Percentiles rank a stretch among this genome's conserved stretches.
phyloP scores from a whole-genome alignment of 2,329 filamentous ascomycete genomes.

The Teratosphaeria pseudoeucalypti region DNA sequence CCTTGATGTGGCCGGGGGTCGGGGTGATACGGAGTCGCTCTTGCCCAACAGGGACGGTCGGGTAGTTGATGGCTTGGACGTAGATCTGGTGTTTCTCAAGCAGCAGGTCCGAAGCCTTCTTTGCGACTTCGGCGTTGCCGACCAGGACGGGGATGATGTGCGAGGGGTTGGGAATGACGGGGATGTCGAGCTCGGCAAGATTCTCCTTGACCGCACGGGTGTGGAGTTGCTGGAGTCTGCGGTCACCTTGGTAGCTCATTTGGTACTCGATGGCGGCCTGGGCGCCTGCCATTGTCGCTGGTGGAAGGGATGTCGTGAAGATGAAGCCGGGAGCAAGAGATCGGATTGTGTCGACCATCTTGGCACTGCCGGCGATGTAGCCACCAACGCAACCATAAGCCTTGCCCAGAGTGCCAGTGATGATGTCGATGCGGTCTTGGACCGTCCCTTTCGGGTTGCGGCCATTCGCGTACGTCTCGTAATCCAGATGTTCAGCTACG shows the following conservation, averaged over 20 bases:
- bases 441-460: constrained; percentile 69
- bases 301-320: constrained; percentile 93
- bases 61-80: constrained; percentile 98
- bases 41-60: constrained; percentile 94
- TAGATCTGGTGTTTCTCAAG: constrained; percentile 88
- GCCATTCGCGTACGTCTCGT: constrained; percentile 69
- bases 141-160: constrained; percentile 94
- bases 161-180: constrained; percentile 93
- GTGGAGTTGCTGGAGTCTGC: constrained; percentile 87
- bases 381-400: constrained; percentile 96
- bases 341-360: constrained; percentile 83
- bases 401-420: constrained; percentile 93
- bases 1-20: constrained; percentile 79
- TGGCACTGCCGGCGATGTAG: constrained; percentile 84
- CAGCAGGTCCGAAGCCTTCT: constrained; percentile 83
- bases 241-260: constrained; percentile 71
- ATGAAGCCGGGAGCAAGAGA: constrained; percentile 96
- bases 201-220: constrained; percentile 88
- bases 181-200: constrained; percentile 69
- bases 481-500: constrained; percentile 95
- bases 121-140: constrained; percentile 85
- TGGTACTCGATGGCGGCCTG: constrained; percentile 90
- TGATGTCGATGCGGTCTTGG: constrained; percentile 95
- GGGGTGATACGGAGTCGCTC: constrained; percentile 93
- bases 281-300: constrained; percentile 93